Evolutionary conservation across 2,329 filamentous ascomycete species (phyloP), one percentile per base, ranked within the genome.

Genomic region (Ophiostoma novo-ulmi): DNA sequence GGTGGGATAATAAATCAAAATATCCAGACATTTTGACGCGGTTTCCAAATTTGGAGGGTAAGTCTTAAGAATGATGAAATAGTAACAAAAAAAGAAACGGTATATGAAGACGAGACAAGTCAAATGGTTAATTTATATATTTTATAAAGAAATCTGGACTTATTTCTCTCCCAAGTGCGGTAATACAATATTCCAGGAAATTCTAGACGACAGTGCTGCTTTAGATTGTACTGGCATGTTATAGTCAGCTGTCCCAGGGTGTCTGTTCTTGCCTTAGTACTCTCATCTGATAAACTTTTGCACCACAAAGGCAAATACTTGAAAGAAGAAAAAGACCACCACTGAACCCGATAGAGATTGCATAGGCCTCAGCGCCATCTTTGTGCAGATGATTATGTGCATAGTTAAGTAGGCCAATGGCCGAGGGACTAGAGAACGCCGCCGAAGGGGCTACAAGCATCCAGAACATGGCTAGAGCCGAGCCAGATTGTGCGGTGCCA

Each of bases 401-500:
- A 58, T 58, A 58, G 1, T 58, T 58, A 13, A 58, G 52, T 14
- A 58, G 52, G 52, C 52, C 52, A 26, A 31, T 58, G n/a, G 52
- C 22, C 0, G 66, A 67, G 1, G 71, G 71, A 17, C 71, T 72
- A 39, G 71, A 65, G 22, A 72, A 68, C 11, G 71, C 71, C 5
- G 61, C 69, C 11, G 69, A 39, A 5, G 66, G 44, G 1, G 69
- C 67, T 67, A 70, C 26, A 7, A 48, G 20, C 10, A 72, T 38
- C 69, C 69, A 72, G 48, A 72, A 72, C 6, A 72, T 67, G 58
- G 69, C 67, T n/a, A 72, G 26, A 64, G 72, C 70, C 48, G 72
- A 71, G 5, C 71, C 73, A 66, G 73, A 74, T 70, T 71, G 71
- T 65, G 68, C 71, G 61, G 58, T 35, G 13, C 70, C 69, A 26